These are phyloP conservation scores for Pseudopithomyces chartarum DNA, from an alignment of 2,329 filamentous ascomycete species.

Conservation along the genomic window DNA sequence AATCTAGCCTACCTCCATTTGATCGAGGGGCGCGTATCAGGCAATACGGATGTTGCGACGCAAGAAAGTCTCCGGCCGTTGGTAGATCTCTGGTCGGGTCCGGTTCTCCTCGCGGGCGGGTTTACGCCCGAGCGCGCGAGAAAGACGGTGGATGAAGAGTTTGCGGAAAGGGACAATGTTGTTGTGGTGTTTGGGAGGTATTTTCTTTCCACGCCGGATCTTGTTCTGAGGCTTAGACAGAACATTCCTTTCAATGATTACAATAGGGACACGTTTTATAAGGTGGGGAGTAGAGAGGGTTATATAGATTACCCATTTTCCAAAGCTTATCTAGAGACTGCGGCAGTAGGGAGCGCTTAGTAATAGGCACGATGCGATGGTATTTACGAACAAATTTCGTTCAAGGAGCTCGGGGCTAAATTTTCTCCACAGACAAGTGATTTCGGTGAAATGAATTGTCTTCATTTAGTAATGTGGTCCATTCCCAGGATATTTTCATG, in stretches of 20 bases:
- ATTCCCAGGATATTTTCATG: too few relatives aligned
- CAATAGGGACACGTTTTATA: constrained; percentile 50
- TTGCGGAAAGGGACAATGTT: constrained; percentile 48
- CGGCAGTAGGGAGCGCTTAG: too few relatives aligned
- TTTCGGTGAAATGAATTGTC: too few relatives aligned
- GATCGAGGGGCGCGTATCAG: constrained; percentile 59
- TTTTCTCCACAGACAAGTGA: too few relatives aligned
- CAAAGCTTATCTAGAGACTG: background rate
- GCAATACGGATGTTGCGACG: constrained; percentile 41
- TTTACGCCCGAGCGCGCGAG: constrained; percentile 41
- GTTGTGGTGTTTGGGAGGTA: constrained; percentile 51
- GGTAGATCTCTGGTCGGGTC: constrained; percentile 17
- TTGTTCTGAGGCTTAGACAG: constrained; percentile 49
- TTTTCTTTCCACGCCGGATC: constrained; percentile 53
- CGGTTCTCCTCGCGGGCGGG: constrained; percentile 48
- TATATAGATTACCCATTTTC: constrained; percentile 44
- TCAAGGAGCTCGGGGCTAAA: too few relatives aligned
- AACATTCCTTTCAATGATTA: constrained; percentile 47
- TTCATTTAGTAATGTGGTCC: too few relatives aligned
- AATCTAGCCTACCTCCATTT: constrained; percentile 53
- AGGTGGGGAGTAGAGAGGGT: constrained; percentile 24
- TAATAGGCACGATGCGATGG: too few relatives aligned
- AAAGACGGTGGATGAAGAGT: constrained; percentile 37
- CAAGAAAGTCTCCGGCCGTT: constrained; percentile 12
- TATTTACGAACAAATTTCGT: too few relatives aligned